A percentile compares a stretch with the other conserved stretches of the same genome.
Evolutionary conservation across 176 grass and related monocot species (phyloP).

Genomic region (Ensete glaucum): DNA sequence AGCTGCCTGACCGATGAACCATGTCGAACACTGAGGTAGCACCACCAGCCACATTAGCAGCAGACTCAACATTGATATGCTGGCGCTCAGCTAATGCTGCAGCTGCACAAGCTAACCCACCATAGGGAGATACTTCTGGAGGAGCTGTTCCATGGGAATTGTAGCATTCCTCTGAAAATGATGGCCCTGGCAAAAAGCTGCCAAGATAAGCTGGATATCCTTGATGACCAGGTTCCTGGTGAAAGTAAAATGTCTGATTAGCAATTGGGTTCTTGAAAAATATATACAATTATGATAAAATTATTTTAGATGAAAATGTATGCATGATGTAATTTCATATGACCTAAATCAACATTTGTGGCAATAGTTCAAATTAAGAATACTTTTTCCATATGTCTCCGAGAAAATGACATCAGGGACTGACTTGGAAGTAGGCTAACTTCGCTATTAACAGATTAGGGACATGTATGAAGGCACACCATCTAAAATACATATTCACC

Average conservation of each 20-base stretch:
- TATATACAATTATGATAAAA: background rate
- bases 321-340: background rate
- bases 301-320: too few species aligned
- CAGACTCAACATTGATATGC: slow-evolving; percentile 30
- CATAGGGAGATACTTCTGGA: slow-evolving; percentile 44
- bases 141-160: slow-evolving; percentile 35
- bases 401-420: too few species aligned
- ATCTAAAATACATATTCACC: too few species aligned
- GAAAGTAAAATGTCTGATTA: slow-evolving; percentile 18
- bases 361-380: background rate
- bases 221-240: slow-evolving; percentile 72
- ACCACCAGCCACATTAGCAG: slow-evolving; percentile 40
- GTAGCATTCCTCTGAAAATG: slow-evolving; percentile 36
- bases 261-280: background rate
- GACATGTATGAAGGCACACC: too few species aligned
- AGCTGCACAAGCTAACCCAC: slow-evolving; percentile 69
- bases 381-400: background rate
- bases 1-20: slow-evolving; percentile 37
- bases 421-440: too few species aligned
- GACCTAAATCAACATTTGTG: background rate
- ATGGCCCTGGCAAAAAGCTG: slow-evolving; percentile 49
- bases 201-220: slow-evolving; percentile 54
- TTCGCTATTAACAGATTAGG: too few species aligned
- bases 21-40: slow-evolving; percentile 50
- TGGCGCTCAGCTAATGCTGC: slow-evolving; percentile 77